A percentile compares a stretch with the other conserved stretches of the same genome.
These are phyloP conservation scores for Colletotrichum tabaci DNA, from an alignment of 2,329 filamentous ascomycete species.

Conservation along the genomic window DNA sequence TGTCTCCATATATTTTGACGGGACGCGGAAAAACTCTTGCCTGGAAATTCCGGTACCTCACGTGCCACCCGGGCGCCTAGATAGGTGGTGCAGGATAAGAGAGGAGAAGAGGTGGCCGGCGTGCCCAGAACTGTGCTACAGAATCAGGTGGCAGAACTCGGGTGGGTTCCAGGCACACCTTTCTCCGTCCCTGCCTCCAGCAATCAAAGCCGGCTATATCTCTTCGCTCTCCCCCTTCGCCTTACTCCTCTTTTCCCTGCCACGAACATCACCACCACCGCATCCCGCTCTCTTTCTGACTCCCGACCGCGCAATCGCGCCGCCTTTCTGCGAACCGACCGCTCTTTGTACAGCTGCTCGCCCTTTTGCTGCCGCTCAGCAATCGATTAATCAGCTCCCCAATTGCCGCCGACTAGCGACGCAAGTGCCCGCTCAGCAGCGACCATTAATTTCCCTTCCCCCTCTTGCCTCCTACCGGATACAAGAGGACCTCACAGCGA, in stretches of 20 bases:
- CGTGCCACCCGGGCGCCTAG: constrained; percentile 6
- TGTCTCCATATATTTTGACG: neutral
- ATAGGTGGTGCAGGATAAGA: neutral
- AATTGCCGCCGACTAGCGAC: constrained; percentile 21
- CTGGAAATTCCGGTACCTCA: constrained; percentile 14
- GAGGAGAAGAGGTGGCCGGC: neutral
- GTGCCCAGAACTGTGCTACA: constrained; percentile 28
- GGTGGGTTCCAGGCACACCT: constrained; percentile 35
- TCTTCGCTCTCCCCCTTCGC: constrained; percentile 28
- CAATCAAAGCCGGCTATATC: constrained; percentile 35
- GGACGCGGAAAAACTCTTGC: constrained; percentile 5
- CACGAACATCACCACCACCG: constrained; percentile 26
- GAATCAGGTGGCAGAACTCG: constrained; percentile 34
- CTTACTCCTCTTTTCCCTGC: constrained; percentile 37
- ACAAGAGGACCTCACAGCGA: neutral
- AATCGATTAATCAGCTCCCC: constrained; percentile 9
- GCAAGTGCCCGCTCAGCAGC: constrained; percentile 38
- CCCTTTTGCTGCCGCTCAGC: neutral
- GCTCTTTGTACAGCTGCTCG: constrained; percentile 14
- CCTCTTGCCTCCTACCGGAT: neutral
- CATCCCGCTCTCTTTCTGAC: constrained; percentile 15
- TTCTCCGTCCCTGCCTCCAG: constrained; percentile 31
- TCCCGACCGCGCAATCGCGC: constrained; percentile 15
- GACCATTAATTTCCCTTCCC: neutral
- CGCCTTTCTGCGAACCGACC: neutral